Evolutionary conservation across 208 protist genomes (phyloP), one percentile per base, ranked within the genome.

Genomic region (Leishmania braziliensis): DNA sequence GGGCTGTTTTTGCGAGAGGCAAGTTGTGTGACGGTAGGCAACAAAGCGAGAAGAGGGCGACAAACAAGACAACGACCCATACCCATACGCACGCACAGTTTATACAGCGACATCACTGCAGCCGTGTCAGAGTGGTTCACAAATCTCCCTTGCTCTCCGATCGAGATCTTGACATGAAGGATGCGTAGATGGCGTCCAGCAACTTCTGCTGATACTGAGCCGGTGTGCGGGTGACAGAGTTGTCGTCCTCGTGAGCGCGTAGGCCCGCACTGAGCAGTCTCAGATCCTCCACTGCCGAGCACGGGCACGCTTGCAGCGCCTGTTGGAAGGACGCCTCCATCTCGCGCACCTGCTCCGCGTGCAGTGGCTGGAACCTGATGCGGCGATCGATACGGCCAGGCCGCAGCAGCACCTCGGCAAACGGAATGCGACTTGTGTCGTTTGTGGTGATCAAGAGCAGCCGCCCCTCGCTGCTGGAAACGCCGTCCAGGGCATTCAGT

Each of bases 391-490:
- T 89, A 39, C 98, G 87, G 4, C 98, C 98, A 2, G 98, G 97
- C 29, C 98, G 88, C 36, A 99, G 91, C 9, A 99, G 84, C 26
- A 98, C 93, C 10, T 94, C 90, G 29, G 94, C 92, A 46, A 97
- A 88, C 12, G 96, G 91, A 2, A 99, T 91, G 36, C 89, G 78
- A 68, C 97, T 90, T 3, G 92, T 73, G 84, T 98, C 87, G 79
- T 99, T 99, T 0, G 95, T 97, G 0, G 98, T 99, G 84, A 99
- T 95, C 81, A 99, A 92, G 33, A 99, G 84, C 6, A 99, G 72
- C 58, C 97, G 85, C 10, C 97, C 98, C 69, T 99, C 97, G 62
- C 91, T 95, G 75, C 92, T 95, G 1, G 91, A 88, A 69, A 99
- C 88, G 39, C 98, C 98, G 83, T 99, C 98, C 46, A 99, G 84